Evolutionary conservation across 192 early-diverging fungal genomes (phyloP), one percentile per base, ranked within the genome.

Genomic region (Backusella psychrophila): DNA sequence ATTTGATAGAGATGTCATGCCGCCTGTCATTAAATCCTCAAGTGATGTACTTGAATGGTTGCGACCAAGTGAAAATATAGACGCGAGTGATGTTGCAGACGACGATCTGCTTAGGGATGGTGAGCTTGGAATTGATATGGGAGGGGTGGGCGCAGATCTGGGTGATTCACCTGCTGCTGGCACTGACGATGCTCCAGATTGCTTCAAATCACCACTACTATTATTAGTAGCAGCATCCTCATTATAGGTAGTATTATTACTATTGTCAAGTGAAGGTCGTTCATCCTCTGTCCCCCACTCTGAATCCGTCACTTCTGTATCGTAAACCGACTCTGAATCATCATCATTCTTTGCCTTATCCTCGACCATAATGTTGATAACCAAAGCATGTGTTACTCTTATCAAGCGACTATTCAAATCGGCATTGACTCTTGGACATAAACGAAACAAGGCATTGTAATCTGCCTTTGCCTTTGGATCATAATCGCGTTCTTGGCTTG

Each of bases 371-470:
- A 81, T 73, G 29, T 81, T 81, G 35, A 81, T 23, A 19, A 81
- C 72, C 8, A 81, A 31, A n/a, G 68, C 26, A 34, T 81, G 80
- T 29, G 72, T 74, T 2, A 81, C 72, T 29, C 65, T 69, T 8
- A 81, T 39, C 1, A 81, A 66, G 19, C 71, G 41, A 31, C 74
- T 77, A 41, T 73, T 77, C n/a, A 73, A 77, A 34, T 81, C 80
- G 8, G 75, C 72, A 59, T 81, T 73, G 36, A 81, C 80, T 12
- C 80, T 41, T 5, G 80, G 75, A 31, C 76, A 77, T 7, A 81
- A 29, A 1, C 80, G 71, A 70, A 81, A 77, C 31, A 77, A 26
- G 4, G 79, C 79, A 69, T 75, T 76, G 52, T 80, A 80, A 34
- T 80, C 71, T 15, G 75, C 75, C 19, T 49, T 63, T 23, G 73